Base-by-base conservation (phyloP, 306 rosid genomes). In the Sophora flavescens region DNA sequence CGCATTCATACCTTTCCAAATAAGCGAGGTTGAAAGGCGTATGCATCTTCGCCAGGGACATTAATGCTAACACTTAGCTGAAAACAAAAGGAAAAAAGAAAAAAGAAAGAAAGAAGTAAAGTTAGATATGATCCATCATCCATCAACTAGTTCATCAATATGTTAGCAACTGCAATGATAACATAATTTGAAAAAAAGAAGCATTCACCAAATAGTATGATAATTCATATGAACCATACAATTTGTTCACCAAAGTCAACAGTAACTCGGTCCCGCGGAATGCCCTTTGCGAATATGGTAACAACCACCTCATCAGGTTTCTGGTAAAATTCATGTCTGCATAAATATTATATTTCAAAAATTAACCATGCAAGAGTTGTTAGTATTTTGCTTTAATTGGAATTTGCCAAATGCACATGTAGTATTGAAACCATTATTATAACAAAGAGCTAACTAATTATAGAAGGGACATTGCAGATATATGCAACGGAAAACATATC, bases 311-410 rank as follows among this genome's bases (percentile, higher is more conserved):
- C 96, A 6, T 88, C 93, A 33, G 85, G 76, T 80, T 82, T 88
- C 87, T 92, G 97, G 87, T 86, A 92, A 83, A 57, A 85, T 82
- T 87, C 97, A 79, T 92, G 96, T 84, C 97, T 92, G 87, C 84
- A 74, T 41, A 28, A 14, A 75, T 35, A 32, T 72, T 54, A 47
- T 8, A 28, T 45, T 22, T 57, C 35, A 74, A 51, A 59, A 42
- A 70, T 63, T 50, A 77, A 54, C 62, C 30, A 57, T 17, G 14
- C 38, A 67, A 44, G 22, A 51, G 38, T 51, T 12, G 15, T 16
- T 41, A 15, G 41, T 4, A 52, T 56, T 50, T 16, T 63, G 16
- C 42, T 63, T 63, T 32, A 45, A 79, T 54, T 54, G 74, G 41
- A 53, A 62, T 11, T 61, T 44, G 26, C 47, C 10, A 28, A 53